Base-by-base conservation (phyloP, 1,139 yeast species). In the Geotrichum bryndzae region DNA sequence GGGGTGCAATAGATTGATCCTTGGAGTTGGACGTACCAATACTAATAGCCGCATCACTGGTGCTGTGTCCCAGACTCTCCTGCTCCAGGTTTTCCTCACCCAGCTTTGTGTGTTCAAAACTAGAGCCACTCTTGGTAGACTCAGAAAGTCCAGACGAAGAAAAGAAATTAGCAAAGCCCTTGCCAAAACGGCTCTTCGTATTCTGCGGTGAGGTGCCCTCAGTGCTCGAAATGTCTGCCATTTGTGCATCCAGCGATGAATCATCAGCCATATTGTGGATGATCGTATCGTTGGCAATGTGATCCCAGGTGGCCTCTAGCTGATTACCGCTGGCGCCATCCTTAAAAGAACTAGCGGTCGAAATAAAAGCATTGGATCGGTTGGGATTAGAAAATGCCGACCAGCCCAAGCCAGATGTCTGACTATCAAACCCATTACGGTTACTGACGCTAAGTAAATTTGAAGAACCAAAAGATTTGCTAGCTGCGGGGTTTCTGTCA, bases 81-180 rank as follows among this genome's bases (percentile, higher is more conserved):
- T 56, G 55, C 33, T 61, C 63, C 10, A 54, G 56, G 13, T 11
- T 18, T 22, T 61, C 63, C 13, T 61, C 61, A 3, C 48, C 22
- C 5, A 59, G 58, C 22, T 31, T 51, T 33, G 50, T 10, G 33
- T 48, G 23, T 1, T 29, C 45, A 11, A 52, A 55, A 25, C 46
- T 45, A 27, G 55, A 22, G 27, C 29, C 46, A 22, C 54, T 56
- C n/a, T 54, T 46, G 3, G 35, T 48, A 38, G 51, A 29, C 15
- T 46, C 57, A 13, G 56, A 22, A 6, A 50, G 54, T 5, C 45
- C 53, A 29, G 53, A 50, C n/a, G 61, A 59, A 13, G 68, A 63
- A 57, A 69, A 69, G 38, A 69, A 57, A n/a, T 67, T 69, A 1
- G 67, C 68, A 64, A 69, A 67, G 23, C 69, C 66, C 58, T 69